A percentile compares a stretch with the other conserved stretches of the same genome.
These are phyloP conservation scores for Ilyonectria mors-panacis DNA, from an alignment of 2,329 filamentous ascomycete genomes.

Conservation along the genomic window DNA sequence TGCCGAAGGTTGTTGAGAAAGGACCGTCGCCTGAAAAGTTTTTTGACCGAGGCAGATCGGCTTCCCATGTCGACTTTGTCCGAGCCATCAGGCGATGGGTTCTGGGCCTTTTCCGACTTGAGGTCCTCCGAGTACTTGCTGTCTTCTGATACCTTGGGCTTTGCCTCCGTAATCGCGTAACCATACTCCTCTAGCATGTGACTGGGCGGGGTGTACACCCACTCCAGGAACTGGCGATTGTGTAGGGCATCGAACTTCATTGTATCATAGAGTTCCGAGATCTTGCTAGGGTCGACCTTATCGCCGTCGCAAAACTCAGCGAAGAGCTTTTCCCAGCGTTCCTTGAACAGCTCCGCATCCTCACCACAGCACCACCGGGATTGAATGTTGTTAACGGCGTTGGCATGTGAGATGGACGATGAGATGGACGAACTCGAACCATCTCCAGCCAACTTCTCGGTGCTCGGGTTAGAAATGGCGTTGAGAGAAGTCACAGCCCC, in stretches of 20 bases:
- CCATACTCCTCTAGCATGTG: conserved; percentile 80
- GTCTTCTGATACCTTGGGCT: conserved; percentile 60
- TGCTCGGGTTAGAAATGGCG: conserved; percentile 67
- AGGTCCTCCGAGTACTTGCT: conserved; percentile 56
- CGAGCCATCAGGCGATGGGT: conserved; percentile 51
- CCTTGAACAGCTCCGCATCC: conserved; percentile 93
- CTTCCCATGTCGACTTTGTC: conserved; percentile 59
- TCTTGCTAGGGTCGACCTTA: conserved; percentile 98
- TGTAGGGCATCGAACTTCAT: conserved; percentile 99
- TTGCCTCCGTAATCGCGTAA: conserved; percentile 58
- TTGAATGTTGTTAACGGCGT: conserved; percentile 81
- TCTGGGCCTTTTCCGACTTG: conserved; percentile 50
- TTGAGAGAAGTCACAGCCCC: conserved; percentile 75
- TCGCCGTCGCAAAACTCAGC: conserved; percentile 96
- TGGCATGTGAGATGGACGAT: conserved; percentile 71
- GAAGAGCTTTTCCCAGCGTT: conserved; percentile 99
- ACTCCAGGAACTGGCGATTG: conserved; percentile 96
- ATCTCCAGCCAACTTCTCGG: conserved; percentile 61
- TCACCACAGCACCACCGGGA: conserved; percentile 96
- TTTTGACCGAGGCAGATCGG: conserved; percentile 55
- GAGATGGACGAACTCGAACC: conserved; percentile 60
- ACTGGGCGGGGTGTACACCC: conserved; percentile 93
- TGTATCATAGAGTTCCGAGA: conserved; percentile 97
- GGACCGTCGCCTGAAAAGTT: conserved; percentile 73
- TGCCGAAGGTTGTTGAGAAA: conserved; percentile 70